These are phyloP conservation scores for Cerioporus squamosus DNA, from an alignment of 1,284 basidiomycete genomes.

Conservation along the genomic window DNA sequence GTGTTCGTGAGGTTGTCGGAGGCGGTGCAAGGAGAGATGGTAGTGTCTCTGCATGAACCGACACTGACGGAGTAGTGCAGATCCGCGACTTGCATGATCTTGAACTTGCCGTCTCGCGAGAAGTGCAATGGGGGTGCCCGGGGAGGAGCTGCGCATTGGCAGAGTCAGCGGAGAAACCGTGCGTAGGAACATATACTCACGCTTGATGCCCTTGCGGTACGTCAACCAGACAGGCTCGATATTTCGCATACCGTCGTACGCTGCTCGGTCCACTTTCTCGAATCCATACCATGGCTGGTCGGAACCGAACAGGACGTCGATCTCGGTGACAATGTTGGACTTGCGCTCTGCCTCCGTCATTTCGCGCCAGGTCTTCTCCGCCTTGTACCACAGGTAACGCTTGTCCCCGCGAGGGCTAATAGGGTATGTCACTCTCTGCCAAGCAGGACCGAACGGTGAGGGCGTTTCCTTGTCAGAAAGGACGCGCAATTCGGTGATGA, in stretches of 20 bases:
- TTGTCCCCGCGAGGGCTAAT: slow-evolving; percentile 32
- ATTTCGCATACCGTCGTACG: slow-evolving; percentile 37
- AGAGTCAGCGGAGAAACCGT: not conserved
- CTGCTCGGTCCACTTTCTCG: slow-evolving; percentile 63
- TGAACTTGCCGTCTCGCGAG: slow-evolving; percentile 82
- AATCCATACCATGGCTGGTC: slow-evolving; percentile 86
- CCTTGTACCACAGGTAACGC: slow-evolving; percentile 77
- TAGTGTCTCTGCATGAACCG: slow-evolving; percentile 74
- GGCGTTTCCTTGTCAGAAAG: slow-evolving; percentile 56
- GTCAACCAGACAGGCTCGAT: slow-evolving; percentile 61
- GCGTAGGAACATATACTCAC: slow-evolving; percentile 43
- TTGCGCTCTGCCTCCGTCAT: slow-evolving; percentile 62
- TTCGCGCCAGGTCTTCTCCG: slow-evolving; percentile 61
- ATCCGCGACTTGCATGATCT: slow-evolving; percentile 90
- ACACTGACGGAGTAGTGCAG: slow-evolving; percentile 83
- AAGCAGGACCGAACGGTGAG: slow-evolving; percentile 46
- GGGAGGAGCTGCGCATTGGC: slow-evolving; percentile 55
- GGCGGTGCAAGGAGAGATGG: slow-evolving; percentile 53
- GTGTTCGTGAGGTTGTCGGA: slow-evolving; percentile 79
- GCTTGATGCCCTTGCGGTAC: slow-evolving; percentile 65
- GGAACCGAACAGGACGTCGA: slow-evolving; percentile 87
- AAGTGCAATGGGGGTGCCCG: slow-evolving; percentile 79
- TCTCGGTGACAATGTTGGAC: slow-evolving; percentile 77
- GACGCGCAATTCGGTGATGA: slow-evolving; percentile 66
- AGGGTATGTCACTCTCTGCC: slow-evolving; percentile 54